Evolutionary conservation across 768 basidiomycete species (phyloP), one percentile per base, ranked within the genome.

Genomic region (Nidularia pulvinata): DNA sequence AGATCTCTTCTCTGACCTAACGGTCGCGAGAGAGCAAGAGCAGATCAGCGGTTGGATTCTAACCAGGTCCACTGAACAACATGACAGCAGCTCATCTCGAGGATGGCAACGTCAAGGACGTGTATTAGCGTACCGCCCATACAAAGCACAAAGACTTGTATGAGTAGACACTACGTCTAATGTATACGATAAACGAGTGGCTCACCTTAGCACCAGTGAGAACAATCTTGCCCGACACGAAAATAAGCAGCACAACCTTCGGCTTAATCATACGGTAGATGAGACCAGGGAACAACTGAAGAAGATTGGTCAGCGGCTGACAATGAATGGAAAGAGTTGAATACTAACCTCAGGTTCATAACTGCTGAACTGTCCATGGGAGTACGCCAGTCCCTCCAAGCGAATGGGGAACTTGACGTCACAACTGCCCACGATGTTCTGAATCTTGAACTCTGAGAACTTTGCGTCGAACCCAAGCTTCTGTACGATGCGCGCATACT

Each of bases 201-300:
- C 70, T 81, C 74, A 95, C 97, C 89, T 99, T 99, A 33, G 97
- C 97, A 69, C 97, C 97, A 30, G 97, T 98, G 67, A 99, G 75
- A 53, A 99, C 97, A 62, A 98, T 98, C 80, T 98, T 99, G 33
- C 97, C 97, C 25, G 95, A 98, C 10, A 98, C 97, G 74, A 99
- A 99, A 64, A 99, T 98, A 49, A 99, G 81, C 42, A 99, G 77
- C 39, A 99, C 97, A 58, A 99, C 97, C 75, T 99, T 99, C 6
- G 97, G 97, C 72, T 98, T 97, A 75, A 98, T 91, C 97, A 98
- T 98, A 61, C 96, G 91, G 66, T 99, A 98, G 69, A 99, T 98
- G 45, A 99, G 82, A 65, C 97, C 96, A 51, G 97, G 96, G 88
- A 99, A 98, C 52, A 98, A 76, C 96, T 98, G 53, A 13, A 14